A percentile compares a stretch with the other conserved stretches of the same genome.
Evolutionary conservation across 1,284 basidiomycete genomes (phyloP).

Genomic region (Trichosporon sp.): DNA sequence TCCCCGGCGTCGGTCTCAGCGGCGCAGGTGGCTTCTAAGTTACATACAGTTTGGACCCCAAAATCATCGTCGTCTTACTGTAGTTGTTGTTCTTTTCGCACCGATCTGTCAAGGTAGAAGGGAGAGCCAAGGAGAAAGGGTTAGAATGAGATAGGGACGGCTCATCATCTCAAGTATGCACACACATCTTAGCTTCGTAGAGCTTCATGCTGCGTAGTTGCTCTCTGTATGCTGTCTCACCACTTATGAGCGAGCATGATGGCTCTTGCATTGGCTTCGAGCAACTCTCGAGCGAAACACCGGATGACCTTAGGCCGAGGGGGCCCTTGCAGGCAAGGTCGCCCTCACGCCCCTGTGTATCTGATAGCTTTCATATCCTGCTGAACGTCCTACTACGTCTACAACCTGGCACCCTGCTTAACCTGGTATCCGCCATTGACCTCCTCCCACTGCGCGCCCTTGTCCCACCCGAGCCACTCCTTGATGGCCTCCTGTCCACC

Average conservation of each 20-base stretch:
- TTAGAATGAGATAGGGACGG: no score
- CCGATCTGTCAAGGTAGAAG: neutral
- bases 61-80: neutral
- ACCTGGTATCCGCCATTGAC: neutral
- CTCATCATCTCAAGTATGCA: neutral
- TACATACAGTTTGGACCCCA: neutral
- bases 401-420: neutral
- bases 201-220: no score
- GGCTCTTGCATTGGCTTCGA: no score
- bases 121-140: no score
- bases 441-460: neutral
- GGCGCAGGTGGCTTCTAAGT: constrained; percentile 18
- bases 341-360: no score
- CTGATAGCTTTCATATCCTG: no score
- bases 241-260: no score
- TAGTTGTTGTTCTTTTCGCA: neutral
- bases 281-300: no score
- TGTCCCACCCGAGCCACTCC: neutral
- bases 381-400: no score
- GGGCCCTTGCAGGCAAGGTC: no score
- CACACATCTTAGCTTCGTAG: neutral
- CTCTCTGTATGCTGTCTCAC: no score
- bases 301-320: no score
- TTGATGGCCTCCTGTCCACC: neutral
- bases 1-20: constrained; percentile 38